phyloP scores from a whole-genome alignment of 257 asterid species.

The Penstemon barbatus region DNA sequence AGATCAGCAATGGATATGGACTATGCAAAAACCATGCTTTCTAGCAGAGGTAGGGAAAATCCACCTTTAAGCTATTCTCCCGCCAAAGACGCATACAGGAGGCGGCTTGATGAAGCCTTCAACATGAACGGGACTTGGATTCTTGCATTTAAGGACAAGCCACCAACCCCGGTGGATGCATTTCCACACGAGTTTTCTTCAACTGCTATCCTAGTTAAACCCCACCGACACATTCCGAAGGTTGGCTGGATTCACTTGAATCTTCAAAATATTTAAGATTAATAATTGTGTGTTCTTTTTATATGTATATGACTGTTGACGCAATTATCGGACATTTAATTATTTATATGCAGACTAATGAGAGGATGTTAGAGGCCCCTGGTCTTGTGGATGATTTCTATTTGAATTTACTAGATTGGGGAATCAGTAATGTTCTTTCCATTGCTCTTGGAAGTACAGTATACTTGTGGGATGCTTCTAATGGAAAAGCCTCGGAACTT shows the following conservation, averaged over 20 bases:
- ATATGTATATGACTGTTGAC: constrained; percentile 4
- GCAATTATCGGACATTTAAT: not conserved
- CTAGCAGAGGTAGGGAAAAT: constrained; percentile 82
- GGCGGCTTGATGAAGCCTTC: constrained; percentile 72
- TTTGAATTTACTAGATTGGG: constrained; percentile 61
- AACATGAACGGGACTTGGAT: constrained; percentile 46
- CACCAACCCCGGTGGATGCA: constrained; percentile 61
- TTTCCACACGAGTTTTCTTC: constrained; percentile 49
- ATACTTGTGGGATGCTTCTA: constrained; percentile 84
- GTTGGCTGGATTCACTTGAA: constrained; percentile 33
- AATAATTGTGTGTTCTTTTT: not conserved
- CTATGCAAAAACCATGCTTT: constrained; percentile 81
- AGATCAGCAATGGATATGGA: constrained; percentile 90
- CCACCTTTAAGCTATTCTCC: constrained; percentile 63
- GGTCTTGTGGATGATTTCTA: constrained; percentile 79
- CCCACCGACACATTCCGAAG: constrained; percentile 82
- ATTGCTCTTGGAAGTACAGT: constrained; percentile 52
- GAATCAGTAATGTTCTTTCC: too few species aligned
- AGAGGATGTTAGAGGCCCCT: constrained; percentile 87
- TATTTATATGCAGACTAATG: constrained; percentile 64
- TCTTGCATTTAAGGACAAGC: constrained; percentile 77
- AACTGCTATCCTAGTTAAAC: constrained; percentile 50
- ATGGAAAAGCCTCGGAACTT: constrained; percentile 73
- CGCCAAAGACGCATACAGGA: constrained; percentile 72
- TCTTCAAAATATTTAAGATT: too few species aligned